Base-by-base conservation (phyloP, 2,329 filamentous ascomycete species). In the Cadophora malorum region DNA sequence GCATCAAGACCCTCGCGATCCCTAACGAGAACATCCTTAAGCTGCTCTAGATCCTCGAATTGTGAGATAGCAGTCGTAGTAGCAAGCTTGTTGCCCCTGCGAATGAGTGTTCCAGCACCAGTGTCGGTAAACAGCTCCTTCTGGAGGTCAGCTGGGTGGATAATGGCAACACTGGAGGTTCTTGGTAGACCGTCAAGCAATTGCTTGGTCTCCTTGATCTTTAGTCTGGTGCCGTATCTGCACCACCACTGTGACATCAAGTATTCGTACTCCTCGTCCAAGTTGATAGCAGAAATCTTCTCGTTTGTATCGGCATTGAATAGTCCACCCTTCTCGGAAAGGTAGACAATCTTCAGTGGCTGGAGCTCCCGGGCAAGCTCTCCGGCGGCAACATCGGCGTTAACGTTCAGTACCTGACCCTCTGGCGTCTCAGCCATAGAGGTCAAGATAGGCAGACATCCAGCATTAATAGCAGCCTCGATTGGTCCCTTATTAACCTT, bases 141-240 rank as follows among this genome's bases (percentile, higher is more conserved):
- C 81, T 98, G 94, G 53, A 99, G 85, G 79, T 97, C 94, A 72
- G 92, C 94, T 1, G 96, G 95, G 81, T 98, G 94, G 74, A 98
- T 99, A 76, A 99, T 98, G 70, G 96, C 96, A 61, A 99, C 95
- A 75, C 93, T 97, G 21, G 95, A 97, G 66, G 92, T 95, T 75
- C 93, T 90, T 63, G 96, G 96, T 21, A 99, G 88, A 61, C 92
- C 90, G 74, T 93, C 92, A 63, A 99, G 83, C 33, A 99, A 86
- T 68, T 97, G 94, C 85, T 97, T 97, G 82, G 97, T 96, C 83
- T 99, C 94, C 82, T 92, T 93, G 80, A 99, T 98, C 89, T 99
- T 99, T 72, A 98, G 86, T 71, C 94, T 88, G 47, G 95, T 98
- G 71, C 96, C 96, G 78, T 96, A 96, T 77, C 93, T 90, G 80